Base-by-base conservation (phyloP, 192 early-diverging fungal genomes). In the Blastocladiella britannica region DNA sequence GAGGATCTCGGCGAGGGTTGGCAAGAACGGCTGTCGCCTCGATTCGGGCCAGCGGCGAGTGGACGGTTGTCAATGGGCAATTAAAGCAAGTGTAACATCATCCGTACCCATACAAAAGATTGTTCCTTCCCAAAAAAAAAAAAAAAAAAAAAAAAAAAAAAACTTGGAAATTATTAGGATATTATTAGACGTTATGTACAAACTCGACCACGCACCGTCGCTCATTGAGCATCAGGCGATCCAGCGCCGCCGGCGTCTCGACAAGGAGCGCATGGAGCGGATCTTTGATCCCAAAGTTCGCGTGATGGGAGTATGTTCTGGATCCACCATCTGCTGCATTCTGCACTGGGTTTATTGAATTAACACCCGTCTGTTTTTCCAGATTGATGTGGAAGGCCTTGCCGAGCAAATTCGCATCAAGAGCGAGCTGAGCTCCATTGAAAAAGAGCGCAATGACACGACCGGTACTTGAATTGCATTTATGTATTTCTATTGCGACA, bases 221-320 rank as follows among this genome's bases (percentile, higher is more conserved):
- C 64, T 43, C 8, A 56, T 78, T 25, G 66, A 76, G 58, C 61
- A 76, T 28, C 74, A 69, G 9, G 74, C 77, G 9, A 78, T 77
- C 31, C 9, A 52, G 22, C 60, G 77, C 4, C 60, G 77, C 12
- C 62, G 69, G 54, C 62, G 64, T 27, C 62, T 79, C 8, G 75
- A 79, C 54, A 70, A 70, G 55, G 77, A 79, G 26, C 58, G 77
- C n/a, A 79, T 75, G 59, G 29, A 71, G 58, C 57, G 75, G 4
- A 71, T 79, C 54, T 79, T 79, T 58, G 69, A 79, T 27, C 71
- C 77, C n/a, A 79, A 79, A 63, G 62, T 70, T 26, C 53, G 77
- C 26, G 59, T 69, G 7, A 59, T 78, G 12, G 77, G 77, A 51
- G 74, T 78, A 59, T n/a, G 65, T 25, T 24, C 1, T 60, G 22